Percentiles rank a stretch among this genome's conserved stretches.
Evolutionary conservation across 805 yeast species (phyloP).

Genomic region (Candida ovalis): DNA sequence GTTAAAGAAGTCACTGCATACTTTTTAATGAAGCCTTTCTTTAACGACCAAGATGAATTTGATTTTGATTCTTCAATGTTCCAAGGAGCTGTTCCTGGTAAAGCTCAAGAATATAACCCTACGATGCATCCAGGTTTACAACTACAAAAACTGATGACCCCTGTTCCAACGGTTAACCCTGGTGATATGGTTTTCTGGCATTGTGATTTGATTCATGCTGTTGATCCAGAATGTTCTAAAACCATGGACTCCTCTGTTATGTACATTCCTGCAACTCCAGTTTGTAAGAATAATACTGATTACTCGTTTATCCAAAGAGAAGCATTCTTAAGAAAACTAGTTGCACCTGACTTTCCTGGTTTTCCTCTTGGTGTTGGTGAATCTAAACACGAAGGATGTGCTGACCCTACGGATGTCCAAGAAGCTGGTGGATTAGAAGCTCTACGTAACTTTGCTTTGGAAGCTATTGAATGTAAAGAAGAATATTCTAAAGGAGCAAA

Average conservation of each 20-base stretch:
- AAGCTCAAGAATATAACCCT: slow-evolving; percentile 31
- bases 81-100: slow-evolving; percentile 38
- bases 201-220: slow-evolving; percentile 38
- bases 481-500: slow-evolving; percentile 12
- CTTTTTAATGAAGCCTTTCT: slow-evolving; percentile 38
- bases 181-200: slow-evolving; percentile 41
- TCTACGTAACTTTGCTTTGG: slow-evolving; percentile 20
- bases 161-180: slow-evolving; percentile 36
- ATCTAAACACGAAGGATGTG: slow-evolving; percentile 22
- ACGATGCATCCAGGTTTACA: slow-evolving; percentile 34
- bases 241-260: slow-evolving; percentile 35
- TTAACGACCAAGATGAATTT: slow-evolving; percentile 29
- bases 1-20: slow-evolving; percentile 37
- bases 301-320: slow-evolving; percentile 23
- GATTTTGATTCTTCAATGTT: slow-evolving; percentile 32
- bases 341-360: slow-evolving; percentile 29
- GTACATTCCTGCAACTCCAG: slow-evolving; percentile 36
- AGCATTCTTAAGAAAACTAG: slow-evolving; percentile 19
- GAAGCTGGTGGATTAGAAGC: slow-evolving; percentile 19
- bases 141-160: slow-evolving; percentile 29
- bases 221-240: slow-evolving; percentile 36
- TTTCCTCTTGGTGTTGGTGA: slow-evolving; percentile 23
- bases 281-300: slow-evolving; percentile 15
- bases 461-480: slow-evolving; percentile 11
- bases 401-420: slow-evolving; percentile 18